A percentile compares a stretch with the other conserved stretches of the same genome.
Evolutionary conservation across 1,284 basidiomycete species (phyloP).

Genomic region (Limonomyces culmigenus): DNA sequence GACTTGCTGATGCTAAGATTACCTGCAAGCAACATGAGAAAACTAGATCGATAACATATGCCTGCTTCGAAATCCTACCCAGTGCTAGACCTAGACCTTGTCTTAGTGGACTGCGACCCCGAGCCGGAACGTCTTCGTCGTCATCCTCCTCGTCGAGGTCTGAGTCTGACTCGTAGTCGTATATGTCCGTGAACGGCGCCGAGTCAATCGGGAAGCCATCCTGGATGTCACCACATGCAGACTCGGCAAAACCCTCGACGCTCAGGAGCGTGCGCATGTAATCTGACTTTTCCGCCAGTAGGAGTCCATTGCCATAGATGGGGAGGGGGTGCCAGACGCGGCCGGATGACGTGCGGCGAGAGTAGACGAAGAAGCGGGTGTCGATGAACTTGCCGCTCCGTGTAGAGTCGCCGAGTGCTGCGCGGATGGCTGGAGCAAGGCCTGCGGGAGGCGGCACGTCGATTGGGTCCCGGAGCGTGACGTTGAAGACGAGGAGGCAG

Average conservation of each 20-base stretch:
- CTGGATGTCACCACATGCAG: background rate
- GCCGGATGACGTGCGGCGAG: background rate
- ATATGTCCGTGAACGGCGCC: background rate
- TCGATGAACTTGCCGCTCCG: background rate
- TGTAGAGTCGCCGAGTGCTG: background rate
- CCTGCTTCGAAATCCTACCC: no score
- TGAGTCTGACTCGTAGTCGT: constrained; percentile 1
- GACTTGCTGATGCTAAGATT: no score
- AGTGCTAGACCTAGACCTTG: no score
- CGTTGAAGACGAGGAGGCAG: background rate
- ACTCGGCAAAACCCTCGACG: constrained; percentile 1
- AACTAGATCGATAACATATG: no score
- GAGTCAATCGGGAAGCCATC: background rate
- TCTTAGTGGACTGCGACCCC: no score
- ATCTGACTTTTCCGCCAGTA: background rate
- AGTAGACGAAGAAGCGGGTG: constrained; percentile 1
- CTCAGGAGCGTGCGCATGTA: background rate
- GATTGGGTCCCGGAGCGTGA: background rate
- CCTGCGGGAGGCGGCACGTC: background rate
- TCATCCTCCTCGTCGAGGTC: constrained; percentile 1
- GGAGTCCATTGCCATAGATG: constrained; percentile 1
- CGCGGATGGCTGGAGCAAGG: background rate
- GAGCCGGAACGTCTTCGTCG: background rate
- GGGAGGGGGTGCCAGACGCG: background rate
- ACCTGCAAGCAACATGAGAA: no score